phyloP scores from a whole-genome alignment of 345 rosid genomes.

The Populus ilicifolia region DNA sequence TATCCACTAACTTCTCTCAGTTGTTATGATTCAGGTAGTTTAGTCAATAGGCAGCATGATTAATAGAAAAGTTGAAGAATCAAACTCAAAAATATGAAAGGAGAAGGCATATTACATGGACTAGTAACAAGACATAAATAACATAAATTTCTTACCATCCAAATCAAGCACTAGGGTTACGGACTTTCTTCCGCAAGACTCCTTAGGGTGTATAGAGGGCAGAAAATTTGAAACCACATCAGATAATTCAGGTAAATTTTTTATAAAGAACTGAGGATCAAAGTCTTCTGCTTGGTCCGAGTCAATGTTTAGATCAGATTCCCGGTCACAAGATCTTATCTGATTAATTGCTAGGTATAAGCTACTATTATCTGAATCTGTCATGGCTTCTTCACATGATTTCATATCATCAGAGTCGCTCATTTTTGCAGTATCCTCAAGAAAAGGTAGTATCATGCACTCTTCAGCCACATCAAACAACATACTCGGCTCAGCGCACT shows the following conservation, averaged over 20 bases:
- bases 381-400: constrained; percentile 42
- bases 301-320: constrained; percentile 47
- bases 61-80: background rate
- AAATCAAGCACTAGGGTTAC: constrained; percentile 85
- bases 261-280: constrained; percentile 73
- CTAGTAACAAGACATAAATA: background rate
- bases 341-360: constrained; percentile 61
- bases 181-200: constrained; percentile 48
- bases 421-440: constrained; percentile 57
- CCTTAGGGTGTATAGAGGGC: constrained; percentile 39
- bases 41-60: background rate
- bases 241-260: constrained; percentile 75
- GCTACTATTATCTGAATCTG: constrained; percentile 41
- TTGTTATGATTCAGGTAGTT: background rate
- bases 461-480: constrained; percentile 59
- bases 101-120: background rate
- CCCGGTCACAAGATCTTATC: constrained; percentile 46
- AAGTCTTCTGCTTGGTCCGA: constrained; percentile 58
- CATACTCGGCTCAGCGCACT: constrained; percentile 52
- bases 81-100: background rate
- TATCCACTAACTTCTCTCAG: background rate
- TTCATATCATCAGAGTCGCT: constrained; percentile 39
- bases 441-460: constrained; percentile 70
- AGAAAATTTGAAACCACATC: constrained; percentile 58
- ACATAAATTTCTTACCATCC: constrained; percentile 60